phyloP scores from a whole-genome alignment of 2,329 filamentous ascomycete species.

The Colletotrichum abscissum region DNA sequence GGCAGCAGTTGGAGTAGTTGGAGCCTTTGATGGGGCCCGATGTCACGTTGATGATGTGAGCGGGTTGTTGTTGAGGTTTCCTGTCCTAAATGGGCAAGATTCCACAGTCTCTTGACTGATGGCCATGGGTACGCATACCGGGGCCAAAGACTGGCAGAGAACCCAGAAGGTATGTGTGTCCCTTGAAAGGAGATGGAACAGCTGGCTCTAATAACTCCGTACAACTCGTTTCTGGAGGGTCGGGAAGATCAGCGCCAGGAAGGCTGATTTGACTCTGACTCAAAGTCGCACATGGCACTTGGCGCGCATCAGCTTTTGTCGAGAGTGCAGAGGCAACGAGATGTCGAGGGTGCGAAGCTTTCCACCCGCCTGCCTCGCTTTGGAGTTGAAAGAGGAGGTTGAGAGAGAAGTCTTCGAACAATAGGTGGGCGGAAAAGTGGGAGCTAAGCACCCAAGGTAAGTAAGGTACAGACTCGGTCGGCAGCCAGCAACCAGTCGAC shows the following conservation, averaged over 20 bases:
- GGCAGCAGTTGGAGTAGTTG: background rate
- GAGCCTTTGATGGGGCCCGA: slow-evolving; percentile 12
- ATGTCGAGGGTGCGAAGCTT: background rate
- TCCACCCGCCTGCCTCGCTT: background rate
- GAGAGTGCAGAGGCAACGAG: background rate
- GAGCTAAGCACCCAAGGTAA: background rate
- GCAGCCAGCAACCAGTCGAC: background rate
- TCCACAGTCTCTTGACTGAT: background rate
- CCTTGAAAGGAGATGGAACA: background rate
- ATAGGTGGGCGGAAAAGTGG: background rate
- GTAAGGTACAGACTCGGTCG: slow-evolving; percentile 12
- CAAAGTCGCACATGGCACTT: background rate
- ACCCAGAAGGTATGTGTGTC: background rate
- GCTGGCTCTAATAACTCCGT: too few relatives aligned
- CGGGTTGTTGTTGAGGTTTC: background rate
- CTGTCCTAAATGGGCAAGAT: background rate
- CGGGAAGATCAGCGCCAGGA: slow-evolving; percentile 1
- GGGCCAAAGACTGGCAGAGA: background rate
- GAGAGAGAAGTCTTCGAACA: background rate
- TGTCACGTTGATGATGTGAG: slow-evolving; percentile 25
- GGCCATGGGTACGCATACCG: background rate
- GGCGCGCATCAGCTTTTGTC: background rate
- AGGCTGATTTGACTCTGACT: slow-evolving; percentile 7
- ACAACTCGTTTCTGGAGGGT: background rate
- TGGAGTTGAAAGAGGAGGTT: background rate